Evolutionary conservation across 371 early-diverging fungal species (phyloP), one percentile per base, ranked within the genome.

Genomic region (Conidiobolus incongruus): DNA sequence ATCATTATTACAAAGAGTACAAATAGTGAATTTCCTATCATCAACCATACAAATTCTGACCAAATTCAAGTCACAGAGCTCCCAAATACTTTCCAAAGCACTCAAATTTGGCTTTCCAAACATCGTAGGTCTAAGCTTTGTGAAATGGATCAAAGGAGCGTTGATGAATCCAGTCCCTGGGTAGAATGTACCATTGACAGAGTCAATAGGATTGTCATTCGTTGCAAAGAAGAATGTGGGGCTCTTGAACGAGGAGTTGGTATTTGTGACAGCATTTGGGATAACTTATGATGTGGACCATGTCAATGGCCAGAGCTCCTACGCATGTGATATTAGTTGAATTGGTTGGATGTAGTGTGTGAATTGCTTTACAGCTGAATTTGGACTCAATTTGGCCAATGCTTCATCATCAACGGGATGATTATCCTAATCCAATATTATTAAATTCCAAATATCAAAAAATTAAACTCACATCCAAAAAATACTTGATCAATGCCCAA

Each of bases 21-120:
- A n/a, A n/a, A n/a, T n/a, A n/a, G n/a, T n/a, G n/a, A n/a, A n/a
- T n/a, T n/a, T n/a, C n/a, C 68, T 74, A 57, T 96, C 97, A 22
- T 95, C 97, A 40, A 96, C 77, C 97, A 96, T 96, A 59, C 82
- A 82, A 1, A 90, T 87, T 44, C 80, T 64, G 10, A 54, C 44
- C 1, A 70, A 72, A 48, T 94, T 76, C 11, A 94, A 63, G 35
- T 76, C 62, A 49, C 75, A 65, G 67, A 68, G 61, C 26, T 74
- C 65, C 42, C 79, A 61, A 51, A 96, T 86, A 33, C 81, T 75
- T 47, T 92, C 79, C 41, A 96, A 51, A 90, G 93, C 88, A 21
- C 77, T 76, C 49, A 72, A 68, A 48, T 82, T 75, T 19, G 96
- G 96, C 54, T 96, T 96, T 15, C 96, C 96, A 47, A 90, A 64